Evolutionary conservation across 148 eudicot species (phyloP).

Genomic region (Vaccinium vitisidaea): DNA sequence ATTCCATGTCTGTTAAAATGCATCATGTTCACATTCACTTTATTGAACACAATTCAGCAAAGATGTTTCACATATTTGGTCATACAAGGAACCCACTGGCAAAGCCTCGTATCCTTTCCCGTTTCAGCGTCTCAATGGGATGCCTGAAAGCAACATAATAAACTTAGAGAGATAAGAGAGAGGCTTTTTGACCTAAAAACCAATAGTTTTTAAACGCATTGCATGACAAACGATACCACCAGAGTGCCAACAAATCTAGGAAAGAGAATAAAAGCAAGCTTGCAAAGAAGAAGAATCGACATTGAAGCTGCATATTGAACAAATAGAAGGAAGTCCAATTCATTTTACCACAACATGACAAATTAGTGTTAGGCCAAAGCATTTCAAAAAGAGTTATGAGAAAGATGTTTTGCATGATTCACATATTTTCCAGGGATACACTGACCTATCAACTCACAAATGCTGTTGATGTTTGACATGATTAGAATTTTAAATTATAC

Average conservation of each 20-base stretch:
- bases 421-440: not conserved
- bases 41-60: conserved; percentile 17
- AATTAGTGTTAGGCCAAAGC: not conserved
- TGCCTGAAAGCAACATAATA: conserved; percentile 19
- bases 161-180: conserved; percentile 7
- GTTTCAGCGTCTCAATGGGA: conserved; percentile 22
- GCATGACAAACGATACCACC: not conserved
- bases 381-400: not conserved
- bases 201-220: not conserved
- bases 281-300: not conserved
- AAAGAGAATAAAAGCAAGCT: not conserved
- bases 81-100: not conserved
- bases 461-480: not conserved
- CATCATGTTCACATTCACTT: conserved; percentile 10
- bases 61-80: not conserved
- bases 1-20: not conserved
- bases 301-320: not conserved
- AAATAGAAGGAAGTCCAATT: not conserved
- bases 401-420: not conserved
- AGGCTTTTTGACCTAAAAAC: not conserved
- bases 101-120: not conserved
- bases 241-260: not conserved
- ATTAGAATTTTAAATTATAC: not conserved
- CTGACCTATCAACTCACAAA: not conserved
- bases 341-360: not conserved